These are phyloP conservation scores for Coemansia sp. DNA, from an alignment of 192 early-diverging fungal species.

Conservation along the genomic window DNA sequence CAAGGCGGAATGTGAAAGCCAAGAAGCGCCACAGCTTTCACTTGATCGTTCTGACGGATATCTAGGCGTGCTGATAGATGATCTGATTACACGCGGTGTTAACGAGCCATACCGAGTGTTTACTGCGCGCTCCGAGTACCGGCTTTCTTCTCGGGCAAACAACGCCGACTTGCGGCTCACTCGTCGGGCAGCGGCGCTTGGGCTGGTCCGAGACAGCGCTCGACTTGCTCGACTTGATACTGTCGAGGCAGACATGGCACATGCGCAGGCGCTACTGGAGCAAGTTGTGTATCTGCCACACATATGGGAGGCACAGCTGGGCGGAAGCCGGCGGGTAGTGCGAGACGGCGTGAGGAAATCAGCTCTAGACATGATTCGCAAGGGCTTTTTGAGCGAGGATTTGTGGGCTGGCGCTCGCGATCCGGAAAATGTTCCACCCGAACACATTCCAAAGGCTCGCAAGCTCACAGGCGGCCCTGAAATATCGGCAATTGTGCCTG, in stretches of 20 bases:
- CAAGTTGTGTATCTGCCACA: conserved; percentile 54
- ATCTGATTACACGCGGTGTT: conserved; percentile 78
- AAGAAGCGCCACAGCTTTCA: conserved; percentile 54
- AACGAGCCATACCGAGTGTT: conserved; percentile 83
- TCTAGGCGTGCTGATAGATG: conserved; percentile 80
- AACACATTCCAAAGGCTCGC: conserved; percentile 5
- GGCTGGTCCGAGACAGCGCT: conserved; percentile 51
- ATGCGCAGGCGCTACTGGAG: conserved; percentile 56
- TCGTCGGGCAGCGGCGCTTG: conserved; percentile 63
- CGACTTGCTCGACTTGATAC: conserved; percentile 40
- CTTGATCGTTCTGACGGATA: conserved; percentile 77
- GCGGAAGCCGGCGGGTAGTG: conserved; percentile 27
- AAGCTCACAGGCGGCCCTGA: conserved; percentile 4
- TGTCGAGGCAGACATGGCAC: conserved; percentile 52
- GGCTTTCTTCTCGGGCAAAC: conserved; percentile 71
- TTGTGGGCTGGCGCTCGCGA: conserved; percentile 45
- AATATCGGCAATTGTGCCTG: conserved; percentile 56
- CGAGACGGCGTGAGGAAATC: conserved; percentile 43
- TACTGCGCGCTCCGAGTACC: conserved; percentile 80
- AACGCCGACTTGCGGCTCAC: conserved; percentile 79
- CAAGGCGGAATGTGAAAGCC: neutral
- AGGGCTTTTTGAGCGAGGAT: conserved; percentile 46
- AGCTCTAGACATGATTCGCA: conserved; percentile 56
- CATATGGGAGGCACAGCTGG: conserved; percentile 56
- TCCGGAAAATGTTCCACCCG: conserved; percentile 17